A percentile compares a stretch with the other conserved stretches of the same genome.
phyloP scores from a whole-genome alignment of 345 rosid genomes.

The Microcos paniculata region DNA sequence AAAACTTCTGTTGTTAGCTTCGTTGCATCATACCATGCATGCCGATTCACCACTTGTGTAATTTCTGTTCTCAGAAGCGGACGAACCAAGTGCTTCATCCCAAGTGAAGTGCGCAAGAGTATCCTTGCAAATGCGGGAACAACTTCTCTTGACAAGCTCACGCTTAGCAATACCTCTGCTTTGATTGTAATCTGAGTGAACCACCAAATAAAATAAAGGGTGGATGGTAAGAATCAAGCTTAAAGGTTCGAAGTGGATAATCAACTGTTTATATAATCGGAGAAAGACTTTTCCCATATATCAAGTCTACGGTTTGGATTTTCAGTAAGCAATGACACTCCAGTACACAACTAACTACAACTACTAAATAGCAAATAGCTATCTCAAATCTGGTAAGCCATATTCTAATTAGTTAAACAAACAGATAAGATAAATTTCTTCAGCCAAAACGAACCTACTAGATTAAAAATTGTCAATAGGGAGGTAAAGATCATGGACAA shows the following conservation, averaged over 20 bases:
- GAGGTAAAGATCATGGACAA: background rate
- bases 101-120: constrained; percentile 81
- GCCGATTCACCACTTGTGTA: constrained; percentile 86
- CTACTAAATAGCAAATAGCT: background rate
- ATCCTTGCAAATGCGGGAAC: constrained; percentile 92
- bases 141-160: constrained; percentile 85
- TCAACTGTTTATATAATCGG: background rate
- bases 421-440: background rate
- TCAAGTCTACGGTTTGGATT: background rate
- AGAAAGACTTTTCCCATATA: background rate
- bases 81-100: constrained; percentile 93
- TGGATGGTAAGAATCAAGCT: background rate
- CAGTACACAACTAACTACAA: background rate
- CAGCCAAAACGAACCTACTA: background rate
- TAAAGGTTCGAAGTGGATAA: too few relatives aligned
- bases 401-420: background rate
- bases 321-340: background rate
- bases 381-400: background rate
- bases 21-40: constrained; percentile 91
- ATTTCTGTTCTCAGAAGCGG: too few relatives aligned
- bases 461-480: too few relatives aligned
- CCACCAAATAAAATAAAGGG: constrained; percentile 8
- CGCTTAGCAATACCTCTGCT: constrained; percentile 74
- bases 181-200: constrained; percentile 50
- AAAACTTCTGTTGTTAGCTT: constrained; percentile 80